Conservation (phyloP, 1,284 basidiomycete species). For the Pyrrhoderma noxium region DNA sequence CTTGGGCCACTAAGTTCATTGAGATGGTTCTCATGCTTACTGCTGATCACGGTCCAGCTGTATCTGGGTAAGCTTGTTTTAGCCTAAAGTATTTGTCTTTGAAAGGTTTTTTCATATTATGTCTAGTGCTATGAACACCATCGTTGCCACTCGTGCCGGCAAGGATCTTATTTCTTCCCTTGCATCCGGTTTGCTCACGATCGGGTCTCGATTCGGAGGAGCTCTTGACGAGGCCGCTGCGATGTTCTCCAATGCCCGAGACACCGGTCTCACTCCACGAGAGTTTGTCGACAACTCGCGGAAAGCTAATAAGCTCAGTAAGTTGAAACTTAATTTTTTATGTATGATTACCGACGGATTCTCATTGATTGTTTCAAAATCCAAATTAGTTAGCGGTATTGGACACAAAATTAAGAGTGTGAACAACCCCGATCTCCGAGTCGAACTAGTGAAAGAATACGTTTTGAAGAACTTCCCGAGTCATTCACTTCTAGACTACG, state of each 20-base stretch:
- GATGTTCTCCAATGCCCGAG: conserved; percentile 91
- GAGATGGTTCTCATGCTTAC: conserved; percentile 99
- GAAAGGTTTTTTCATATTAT: conserved; percentile 2
- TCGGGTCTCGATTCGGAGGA: conserved; percentile 97
- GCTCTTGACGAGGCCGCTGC: conserved; percentile 96
- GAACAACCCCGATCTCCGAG: conserved; percentile 95
- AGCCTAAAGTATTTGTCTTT: background rate
- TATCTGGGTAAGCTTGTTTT: conserved; percentile 50
- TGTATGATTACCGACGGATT: background rate
- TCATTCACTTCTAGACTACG: conserved; percentile 90
- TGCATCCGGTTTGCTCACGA: conserved; percentile 93
- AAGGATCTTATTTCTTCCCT: conserved; percentile 98
- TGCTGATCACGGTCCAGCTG: conserved; percentile 96
- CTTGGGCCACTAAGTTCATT: conserved; percentile 91
- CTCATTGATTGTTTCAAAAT: no score
- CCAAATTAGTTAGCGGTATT: conserved; percentile 97
- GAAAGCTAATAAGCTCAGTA: conserved; percentile 93
- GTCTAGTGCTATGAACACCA: conserved; percentile 96
- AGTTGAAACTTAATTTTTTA: conserved; percentile 28
- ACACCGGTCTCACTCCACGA: conserved; percentile 88
- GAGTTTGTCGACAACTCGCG: conserved; percentile 97
- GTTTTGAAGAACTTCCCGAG: conserved; percentile 94
- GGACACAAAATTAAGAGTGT: conserved; percentile 99
- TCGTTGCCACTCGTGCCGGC: conserved; percentile 96
- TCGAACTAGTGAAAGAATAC: conserved; percentile 97